Evolutionary conservation across 1,139 yeast species (phyloP).

Genomic region (Scheffersomyces insectosa): DNA sequence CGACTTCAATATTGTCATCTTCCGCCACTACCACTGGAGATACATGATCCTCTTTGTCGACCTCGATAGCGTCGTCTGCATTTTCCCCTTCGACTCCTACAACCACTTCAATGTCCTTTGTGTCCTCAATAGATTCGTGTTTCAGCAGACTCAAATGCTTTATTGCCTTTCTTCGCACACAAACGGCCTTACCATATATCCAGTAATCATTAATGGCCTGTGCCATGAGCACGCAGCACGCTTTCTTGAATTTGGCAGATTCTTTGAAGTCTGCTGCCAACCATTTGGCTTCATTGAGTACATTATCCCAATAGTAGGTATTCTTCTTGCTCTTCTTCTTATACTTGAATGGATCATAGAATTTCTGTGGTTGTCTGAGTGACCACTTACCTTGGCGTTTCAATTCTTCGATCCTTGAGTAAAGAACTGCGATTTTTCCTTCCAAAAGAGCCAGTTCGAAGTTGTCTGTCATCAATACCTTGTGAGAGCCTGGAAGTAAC

Average conservation of each 20-base stretch:
- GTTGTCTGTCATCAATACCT: slow-evolving; percentile 79
- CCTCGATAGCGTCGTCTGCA: slow-evolving; percentile 7
- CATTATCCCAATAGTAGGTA: slow-evolving; percentile 66
- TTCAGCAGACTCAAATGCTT: slow-evolving; percentile 15
- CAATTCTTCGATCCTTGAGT: slow-evolving; percentile 89
- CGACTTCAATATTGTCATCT: slow-evolving; percentile 4
- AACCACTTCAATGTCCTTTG: slow-evolving; percentile 4
- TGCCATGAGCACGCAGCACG: slow-evolving; percentile 69
- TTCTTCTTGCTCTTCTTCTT: slow-evolving; percentile 30
- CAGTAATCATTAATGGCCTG: slow-evolving; percentile 77
- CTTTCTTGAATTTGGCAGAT: slow-evolving; percentile 64
- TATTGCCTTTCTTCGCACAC: slow-evolving; percentile 51
- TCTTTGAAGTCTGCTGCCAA: slow-evolving; percentile 79
- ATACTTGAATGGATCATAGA: slow-evolving; percentile 63
- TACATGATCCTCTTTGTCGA: slow-evolving; percentile 5
- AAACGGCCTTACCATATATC: slow-evolving; percentile 69
- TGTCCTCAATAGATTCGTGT: slow-evolving; percentile 2
- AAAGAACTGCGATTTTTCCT: slow-evolving; percentile 89
- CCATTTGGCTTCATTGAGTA: slow-evolving; percentile 85
- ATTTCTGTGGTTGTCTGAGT: slow-evolving; percentile 76
- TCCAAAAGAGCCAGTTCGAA: slow-evolving; percentile 88
- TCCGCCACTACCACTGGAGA: slow-evolving; percentile 9
- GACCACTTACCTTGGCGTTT: slow-evolving; percentile 91
- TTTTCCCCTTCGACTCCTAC: slow-evolving; percentile 5
- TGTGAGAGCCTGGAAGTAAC: slow-evolving; percentile 81